Conservation (phyloP, 179 eudicot species). For the Actinidia chinensis region DNA sequence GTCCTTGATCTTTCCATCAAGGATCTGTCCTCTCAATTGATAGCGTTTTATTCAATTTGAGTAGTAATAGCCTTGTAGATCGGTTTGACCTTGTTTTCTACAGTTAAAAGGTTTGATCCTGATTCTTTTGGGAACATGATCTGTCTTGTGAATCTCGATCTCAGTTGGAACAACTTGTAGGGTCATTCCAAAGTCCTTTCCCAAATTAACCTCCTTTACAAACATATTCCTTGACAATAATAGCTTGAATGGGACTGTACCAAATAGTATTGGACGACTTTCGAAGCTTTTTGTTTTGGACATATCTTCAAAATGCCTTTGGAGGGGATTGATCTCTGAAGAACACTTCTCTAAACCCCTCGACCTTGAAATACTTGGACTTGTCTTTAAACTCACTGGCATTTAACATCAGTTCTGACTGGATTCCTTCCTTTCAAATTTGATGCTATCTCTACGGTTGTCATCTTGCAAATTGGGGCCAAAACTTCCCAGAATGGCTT, state of each 20-base stretch:
- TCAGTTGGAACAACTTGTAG: background rate
- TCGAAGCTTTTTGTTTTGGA: background rate
- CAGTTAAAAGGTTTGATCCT: too few species aligned
- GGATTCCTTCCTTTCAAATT: conserved; percentile 10
- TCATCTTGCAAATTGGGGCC: background rate
- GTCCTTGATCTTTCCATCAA: background rate
- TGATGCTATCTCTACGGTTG: background rate
- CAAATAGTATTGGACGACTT: background rate
- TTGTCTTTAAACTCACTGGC: too few species aligned
- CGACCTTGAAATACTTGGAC: background rate
- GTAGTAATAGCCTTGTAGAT: too few species aligned
- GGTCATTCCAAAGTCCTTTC: background rate
- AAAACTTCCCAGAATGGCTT: background rate
- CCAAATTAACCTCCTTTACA: background rate
- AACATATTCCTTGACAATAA: too few species aligned
- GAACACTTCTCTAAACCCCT: background rate
- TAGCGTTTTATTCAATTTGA: too few species aligned
- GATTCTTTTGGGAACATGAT: background rate
- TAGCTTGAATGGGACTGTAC: too few species aligned
- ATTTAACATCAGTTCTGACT: background rate
- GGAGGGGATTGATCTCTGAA: background rate
- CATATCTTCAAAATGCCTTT: background rate
- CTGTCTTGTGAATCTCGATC: background rate
- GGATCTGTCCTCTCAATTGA: background rate
- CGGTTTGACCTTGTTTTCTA: too few species aligned